A percentile compares a stretch with the other conserved stretches of the same genome.
These are phyloP conservation scores for Monilinia vaccinii-corymbosi DNA, from an alignment of 2,329 filamentous ascomycete species.

Conservation along the genomic window DNA sequence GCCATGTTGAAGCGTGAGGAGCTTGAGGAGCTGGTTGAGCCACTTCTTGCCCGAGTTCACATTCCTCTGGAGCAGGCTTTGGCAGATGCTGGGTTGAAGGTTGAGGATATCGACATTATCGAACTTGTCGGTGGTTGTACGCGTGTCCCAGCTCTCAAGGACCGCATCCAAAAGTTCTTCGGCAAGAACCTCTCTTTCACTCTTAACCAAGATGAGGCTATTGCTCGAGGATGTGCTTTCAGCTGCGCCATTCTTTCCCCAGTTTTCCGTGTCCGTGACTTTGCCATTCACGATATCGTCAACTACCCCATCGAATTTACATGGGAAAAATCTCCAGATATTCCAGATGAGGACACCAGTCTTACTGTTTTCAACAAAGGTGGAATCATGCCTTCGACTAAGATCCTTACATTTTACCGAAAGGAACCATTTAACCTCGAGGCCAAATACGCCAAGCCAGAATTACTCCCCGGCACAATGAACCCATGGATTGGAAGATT, in stretches of 20 bases:
- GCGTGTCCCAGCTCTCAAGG: conserved; percentile 88
- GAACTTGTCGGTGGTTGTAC: conserved; percentile 94
- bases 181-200: conserved; percentile 90
- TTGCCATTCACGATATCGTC: conserved; percentile 93
- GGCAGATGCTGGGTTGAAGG: conserved; percentile 81
- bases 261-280: conserved; percentile 97
- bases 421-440: conserved; percentile 97
- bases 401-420: conserved; percentile 98
- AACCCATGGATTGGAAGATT: conserved; percentile 96
- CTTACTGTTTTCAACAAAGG: conserved; percentile 96
- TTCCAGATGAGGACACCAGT: conserved; percentile 96
- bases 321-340: conserved; percentile 98
- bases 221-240: conserved; percentile 92
- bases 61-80: conserved; percentile 81
- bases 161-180: conserved; percentile 82
- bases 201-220: conserved; percentile 94
- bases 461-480: conserved; percentile 76
- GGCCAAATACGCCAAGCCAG: conserved; percentile 83
- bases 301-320: conserved; percentile 97
- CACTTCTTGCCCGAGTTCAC: conserved; percentile 65
- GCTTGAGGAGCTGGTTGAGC: conserved; percentile 82
- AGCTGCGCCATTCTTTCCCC: conserved; percentile 96
- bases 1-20: conserved; percentile 89
- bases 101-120: conserved; percentile 85
- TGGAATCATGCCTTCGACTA: conserved; percentile 94